These are phyloP conservation scores for Aspergillus mulundensis DNA, from an alignment of 495 filamentous ascomycete genomes.

Conservation along the genomic window DNA sequence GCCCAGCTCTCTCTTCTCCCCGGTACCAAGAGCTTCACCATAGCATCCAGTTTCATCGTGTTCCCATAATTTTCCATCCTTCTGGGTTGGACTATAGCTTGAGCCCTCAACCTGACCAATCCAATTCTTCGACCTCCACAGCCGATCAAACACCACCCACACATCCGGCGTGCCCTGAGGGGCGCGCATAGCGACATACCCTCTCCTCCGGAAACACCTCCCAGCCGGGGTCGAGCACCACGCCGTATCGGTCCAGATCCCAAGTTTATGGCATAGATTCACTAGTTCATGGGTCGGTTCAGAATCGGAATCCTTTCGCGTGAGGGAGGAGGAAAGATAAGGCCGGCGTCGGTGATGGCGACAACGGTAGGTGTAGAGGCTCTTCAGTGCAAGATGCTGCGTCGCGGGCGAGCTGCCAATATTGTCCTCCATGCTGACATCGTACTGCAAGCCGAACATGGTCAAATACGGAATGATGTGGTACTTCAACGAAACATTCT, in stretches of 20 bases:
- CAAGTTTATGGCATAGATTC: slow-evolving; percentile 56
- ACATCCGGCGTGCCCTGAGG: slow-evolving; percentile 51
- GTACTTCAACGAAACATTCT: slow-evolving; percentile 63
- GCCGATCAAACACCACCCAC: slow-evolving; percentile 61
- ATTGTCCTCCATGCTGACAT: slow-evolving; percentile 38
- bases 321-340: slow-evolving; percentile 52
- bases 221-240: slow-evolving; percentile 61
- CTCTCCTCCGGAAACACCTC: slow-evolving; percentile 52
- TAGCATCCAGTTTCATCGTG: slow-evolving; percentile 50
- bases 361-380: slow-evolving; percentile 58
- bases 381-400: slow-evolving; percentile 50
- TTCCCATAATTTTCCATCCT: slow-evolving; percentile 55
- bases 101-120: slow-evolving; percentile 41
- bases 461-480: slow-evolving; percentile 58
- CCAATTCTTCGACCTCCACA: slow-evolving; percentile 59
- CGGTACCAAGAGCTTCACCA: slow-evolving; percentile 53
- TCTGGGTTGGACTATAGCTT: slow-evolving; percentile 13
- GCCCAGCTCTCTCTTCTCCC: slow-evolving; percentile 34
- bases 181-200: slow-evolving; percentile 54
- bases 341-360: slow-evolving; percentile 57
- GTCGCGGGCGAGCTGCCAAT: slow-evolving; percentile 30
- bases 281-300: slow-evolving; percentile 61
- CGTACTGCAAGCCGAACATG: slow-evolving; percentile 45
- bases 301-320: slow-evolving; percentile 56
- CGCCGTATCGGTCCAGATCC: slow-evolving; percentile 61